These are phyloP conservation scores for Penicillium argentinense DNA, from an alignment of 495 filamentous ascomycete genomes.

Conservation along the genomic window DNA sequence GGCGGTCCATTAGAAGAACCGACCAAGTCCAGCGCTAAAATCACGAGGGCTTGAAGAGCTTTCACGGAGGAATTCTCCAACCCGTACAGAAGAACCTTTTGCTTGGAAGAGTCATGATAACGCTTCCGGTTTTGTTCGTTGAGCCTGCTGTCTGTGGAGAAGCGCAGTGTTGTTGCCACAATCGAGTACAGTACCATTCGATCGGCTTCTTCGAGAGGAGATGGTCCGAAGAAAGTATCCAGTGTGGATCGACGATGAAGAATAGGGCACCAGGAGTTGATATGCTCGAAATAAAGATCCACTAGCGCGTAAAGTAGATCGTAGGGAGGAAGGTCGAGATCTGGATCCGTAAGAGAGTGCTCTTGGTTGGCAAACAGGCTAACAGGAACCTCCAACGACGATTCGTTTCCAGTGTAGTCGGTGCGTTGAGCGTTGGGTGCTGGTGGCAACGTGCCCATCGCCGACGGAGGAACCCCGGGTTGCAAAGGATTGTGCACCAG, in stretches of 20 bases:
- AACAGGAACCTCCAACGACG: constrained; percentile 44
- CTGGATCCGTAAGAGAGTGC: constrained; percentile 51
- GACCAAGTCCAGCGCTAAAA: constrained; percentile 74
- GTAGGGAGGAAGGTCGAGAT: constrained; percentile 81
- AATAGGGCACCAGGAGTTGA: constrained; percentile 91
- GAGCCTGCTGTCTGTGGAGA: constrained; percentile 71
- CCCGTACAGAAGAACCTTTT: constrained; percentile 80
- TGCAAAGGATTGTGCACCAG: constrained; percentile 24
- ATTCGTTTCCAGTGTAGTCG: constrained; percentile 47
- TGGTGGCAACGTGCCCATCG: constrained; percentile 25
- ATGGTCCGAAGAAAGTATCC: constrained; percentile 77
- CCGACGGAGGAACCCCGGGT: constrained; percentile 15
- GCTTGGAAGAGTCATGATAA: constrained; percentile 78
- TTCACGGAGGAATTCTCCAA: constrained; percentile 87
- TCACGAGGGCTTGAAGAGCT: constrained; percentile 79
- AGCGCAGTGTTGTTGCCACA: constrained; percentile 81
- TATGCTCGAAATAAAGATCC: constrained; percentile 86
- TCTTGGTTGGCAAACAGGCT: constrained; percentile 44
- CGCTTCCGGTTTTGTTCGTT: constrained; percentile 66
- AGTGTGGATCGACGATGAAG: constrained; percentile 76
- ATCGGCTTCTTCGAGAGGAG: constrained; percentile 74
- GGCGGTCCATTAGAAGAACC: constrained; percentile 81
- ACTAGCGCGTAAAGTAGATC: constrained; percentile 78
- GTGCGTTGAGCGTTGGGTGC: constrained; percentile 20
- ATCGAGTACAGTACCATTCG: constrained; percentile 83